A percentile compares a stretch with the other conserved stretches of the same genome.
These are phyloP conservation scores for Epichloe baconii DNA, from an alignment of 2,329 filamentous ascomycete species.

Conservation along the genomic window DNA sequence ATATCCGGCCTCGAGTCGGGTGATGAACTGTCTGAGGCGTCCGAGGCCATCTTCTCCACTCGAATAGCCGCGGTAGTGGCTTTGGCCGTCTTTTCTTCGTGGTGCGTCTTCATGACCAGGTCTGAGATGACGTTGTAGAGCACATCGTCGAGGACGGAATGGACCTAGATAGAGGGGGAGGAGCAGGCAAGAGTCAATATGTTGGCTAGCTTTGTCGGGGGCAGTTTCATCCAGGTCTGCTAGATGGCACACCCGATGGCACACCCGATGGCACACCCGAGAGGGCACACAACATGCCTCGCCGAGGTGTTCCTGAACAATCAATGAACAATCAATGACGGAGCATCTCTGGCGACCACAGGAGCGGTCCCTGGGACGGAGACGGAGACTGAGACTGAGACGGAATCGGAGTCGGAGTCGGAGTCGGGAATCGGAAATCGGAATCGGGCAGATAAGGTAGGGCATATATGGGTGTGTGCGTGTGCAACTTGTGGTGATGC, in stretches of 20 bases:
- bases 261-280: background rate
- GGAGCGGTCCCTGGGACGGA: background rate
- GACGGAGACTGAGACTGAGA: no score
- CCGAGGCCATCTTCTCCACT: constrained; percentile 47
- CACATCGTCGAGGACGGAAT: constrained; percentile 58
- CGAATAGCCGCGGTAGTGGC: constrained; percentile 51
- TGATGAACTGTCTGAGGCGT: constrained; percentile 38
- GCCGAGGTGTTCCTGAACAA: background rate
- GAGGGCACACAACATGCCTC: background rate
- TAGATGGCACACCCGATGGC: background rate
- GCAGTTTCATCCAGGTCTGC: background rate
- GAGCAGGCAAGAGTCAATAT: background rate
- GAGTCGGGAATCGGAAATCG: background rate
- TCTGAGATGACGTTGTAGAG: constrained; percentile 68
- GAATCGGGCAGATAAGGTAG: background rate
- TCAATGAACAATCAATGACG: background rate
- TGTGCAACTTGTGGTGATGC: constrained; percentile 4
- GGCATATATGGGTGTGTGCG: constrained; percentile 3
- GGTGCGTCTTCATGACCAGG: constrained; percentile 60
- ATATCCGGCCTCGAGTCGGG: constrained; percentile 42
- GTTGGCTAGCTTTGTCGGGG: background rate
- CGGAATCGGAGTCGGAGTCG: no score
- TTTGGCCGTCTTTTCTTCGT: constrained; percentile 64
- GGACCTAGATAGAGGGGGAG: constrained; percentile 31
- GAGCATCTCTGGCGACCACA: background rate